Percentiles rank a stretch among this genome's conserved stretches.
Evolutionary conservation across 805 yeast species (phyloP).

Genomic region (Kazachstania martiniae): DNA sequence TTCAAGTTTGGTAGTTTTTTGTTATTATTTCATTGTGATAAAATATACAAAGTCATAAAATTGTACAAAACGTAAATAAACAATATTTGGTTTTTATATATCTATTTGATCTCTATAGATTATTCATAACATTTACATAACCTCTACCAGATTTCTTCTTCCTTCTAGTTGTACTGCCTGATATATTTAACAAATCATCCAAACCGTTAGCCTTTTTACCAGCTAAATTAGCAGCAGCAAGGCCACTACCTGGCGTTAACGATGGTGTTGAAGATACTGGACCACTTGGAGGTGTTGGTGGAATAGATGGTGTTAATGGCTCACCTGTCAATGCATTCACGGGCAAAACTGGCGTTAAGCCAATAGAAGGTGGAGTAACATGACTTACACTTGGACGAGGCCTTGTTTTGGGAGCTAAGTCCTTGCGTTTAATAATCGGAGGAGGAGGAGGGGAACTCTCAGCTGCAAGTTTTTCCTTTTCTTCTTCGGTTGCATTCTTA

Average conservation of each 20-base stretch:
- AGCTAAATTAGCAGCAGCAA: slow-evolving; percentile 16
- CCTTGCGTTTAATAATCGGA: slow-evolving; percentile 31
- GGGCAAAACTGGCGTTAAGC: slow-evolving; percentile 26
- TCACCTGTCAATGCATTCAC: slow-evolving; percentile 23
- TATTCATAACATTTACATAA: slow-evolving; percentile 56
- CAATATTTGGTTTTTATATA: no score
- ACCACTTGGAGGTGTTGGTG: neutral
- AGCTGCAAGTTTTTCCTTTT: slow-evolving; percentile 41
- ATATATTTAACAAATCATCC: slow-evolving; percentile 36
- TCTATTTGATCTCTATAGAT: slow-evolving; percentile 1
- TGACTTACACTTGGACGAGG: slow-evolving; percentile 31
- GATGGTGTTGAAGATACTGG: slow-evolving; percentile 7
- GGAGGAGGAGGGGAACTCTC: slow-evolving; percentile 70
- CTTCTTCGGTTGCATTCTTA: slow-evolving; percentile 54
- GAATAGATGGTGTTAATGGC: slow-evolving; percentile 11
- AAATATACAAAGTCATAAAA: no score
- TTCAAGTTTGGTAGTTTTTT: no score
- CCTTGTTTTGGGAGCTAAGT: slow-evolving; percentile 23
- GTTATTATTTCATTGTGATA: no score
- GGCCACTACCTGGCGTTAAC: slow-evolving; percentile 8
- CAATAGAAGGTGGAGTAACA: slow-evolving; percentile 14
- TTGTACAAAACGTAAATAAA: no score
- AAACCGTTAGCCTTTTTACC: slow-evolving; percentile 32
- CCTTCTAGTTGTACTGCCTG: slow-evolving; percentile 26
- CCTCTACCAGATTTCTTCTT: slow-evolving; percentile 42